phyloP scores from a whole-genome alignment of 805 yeast genomes.

The Clavispora asparagi region DNA sequence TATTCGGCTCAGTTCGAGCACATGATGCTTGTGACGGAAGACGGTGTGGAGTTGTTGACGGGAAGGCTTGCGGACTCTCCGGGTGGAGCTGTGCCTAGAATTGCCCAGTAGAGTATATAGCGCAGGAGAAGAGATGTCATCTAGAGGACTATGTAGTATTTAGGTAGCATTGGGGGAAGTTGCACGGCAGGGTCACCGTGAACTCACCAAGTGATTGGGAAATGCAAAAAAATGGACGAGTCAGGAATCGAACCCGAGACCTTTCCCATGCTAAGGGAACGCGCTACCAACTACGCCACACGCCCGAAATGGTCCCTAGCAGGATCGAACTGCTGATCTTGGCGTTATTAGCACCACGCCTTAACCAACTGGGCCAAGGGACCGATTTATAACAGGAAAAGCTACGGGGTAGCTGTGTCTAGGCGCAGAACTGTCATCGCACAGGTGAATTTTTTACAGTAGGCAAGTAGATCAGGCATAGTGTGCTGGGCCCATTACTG shows the following conservation, averaged over 20 bases:
- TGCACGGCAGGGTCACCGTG: too few species aligned
- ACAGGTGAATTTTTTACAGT: too few species aligned
- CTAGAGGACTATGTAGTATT: too few species aligned
- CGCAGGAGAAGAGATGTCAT: too few species aligned
- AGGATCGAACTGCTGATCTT: conserved; percentile 84
- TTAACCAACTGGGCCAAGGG: conserved; percentile 53
- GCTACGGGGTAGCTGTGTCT: too few species aligned
- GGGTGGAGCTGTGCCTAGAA: conserved; percentile 75
- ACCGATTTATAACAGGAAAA: conserved; percentile 17
- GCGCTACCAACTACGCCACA: conserved; percentile 13
- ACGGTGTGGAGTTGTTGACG: conserved; percentile 85
- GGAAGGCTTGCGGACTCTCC: conserved; percentile 79
- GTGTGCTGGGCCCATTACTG: too few species aligned
- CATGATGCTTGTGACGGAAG: conserved; percentile 86
- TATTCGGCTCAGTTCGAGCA: conserved; percentile 94
- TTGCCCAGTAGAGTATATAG: conserved; percentile 4
- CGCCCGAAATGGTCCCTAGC: conserved; percentile 62
- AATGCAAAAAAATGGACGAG: conserved; percentile 61
- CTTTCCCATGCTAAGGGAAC: conserved; percentile 9
- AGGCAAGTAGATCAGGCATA: too few species aligned
- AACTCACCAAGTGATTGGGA: too few species aligned
- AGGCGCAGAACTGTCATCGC: too few species aligned
- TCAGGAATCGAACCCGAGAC: conserved; percentile 73
- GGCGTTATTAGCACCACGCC: conserved; percentile 53
- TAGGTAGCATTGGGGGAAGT: too few species aligned